A percentile compares a stretch with the other conserved stretches of the same genome.
phyloP scores from a whole-genome alignment of 2,329 filamentous ascomycete genomes.

The Clonostachys chloroleuca region DNA sequence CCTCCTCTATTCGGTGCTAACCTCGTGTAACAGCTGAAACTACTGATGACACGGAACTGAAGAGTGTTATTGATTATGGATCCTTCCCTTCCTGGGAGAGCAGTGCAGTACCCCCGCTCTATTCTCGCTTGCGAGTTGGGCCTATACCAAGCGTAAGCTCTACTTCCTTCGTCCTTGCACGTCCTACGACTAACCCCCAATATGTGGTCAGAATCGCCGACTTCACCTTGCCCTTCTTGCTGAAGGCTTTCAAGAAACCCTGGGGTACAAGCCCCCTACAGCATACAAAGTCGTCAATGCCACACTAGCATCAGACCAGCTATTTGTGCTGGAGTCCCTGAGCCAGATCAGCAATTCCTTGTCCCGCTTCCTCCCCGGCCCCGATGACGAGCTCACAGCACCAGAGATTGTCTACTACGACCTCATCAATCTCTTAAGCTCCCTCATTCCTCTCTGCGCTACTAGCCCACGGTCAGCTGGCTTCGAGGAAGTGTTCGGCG shows the following conservation, averaged over 20 bases:
- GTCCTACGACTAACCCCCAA: constrained; percentile 7
- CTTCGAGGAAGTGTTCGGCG: constrained; percentile 13
- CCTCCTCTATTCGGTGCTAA: constrained; percentile 8
- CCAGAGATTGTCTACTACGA: constrained; percentile 39
- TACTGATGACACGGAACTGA: constrained; percentile 28
- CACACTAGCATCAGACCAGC: constrained; percentile 32
- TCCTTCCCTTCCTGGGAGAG: constrained; percentile 44
- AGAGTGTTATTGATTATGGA: constrained; percentile 44
- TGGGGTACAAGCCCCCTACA: constrained; percentile 41
- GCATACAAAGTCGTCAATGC: constrained; percentile 42
- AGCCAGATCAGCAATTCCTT: constrained; percentile 35
- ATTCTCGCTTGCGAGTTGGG: constrained; percentile 41
- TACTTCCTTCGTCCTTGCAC: background rate
- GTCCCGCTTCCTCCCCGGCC: constrained; percentile 26
- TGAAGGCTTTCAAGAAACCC: constrained; percentile 46
- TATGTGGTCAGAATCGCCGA: constrained; percentile 34
- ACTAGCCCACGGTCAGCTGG: constrained; percentile 13
- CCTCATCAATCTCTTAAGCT: constrained; percentile 32
- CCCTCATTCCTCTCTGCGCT: constrained; percentile 20
- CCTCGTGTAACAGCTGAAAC: constrained; percentile 28
- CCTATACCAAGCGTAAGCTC: constrained; percentile 43
- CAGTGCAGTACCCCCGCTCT: constrained; percentile 26
- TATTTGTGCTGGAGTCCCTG: constrained; percentile 36
- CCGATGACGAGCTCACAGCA: constrained; percentile 25
- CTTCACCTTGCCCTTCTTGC: constrained; percentile 42